Base-by-base conservation (phyloP, 2,329 filamentous ascomycete genomes). In the Stagonosporopsis vannaccii region DNA sequence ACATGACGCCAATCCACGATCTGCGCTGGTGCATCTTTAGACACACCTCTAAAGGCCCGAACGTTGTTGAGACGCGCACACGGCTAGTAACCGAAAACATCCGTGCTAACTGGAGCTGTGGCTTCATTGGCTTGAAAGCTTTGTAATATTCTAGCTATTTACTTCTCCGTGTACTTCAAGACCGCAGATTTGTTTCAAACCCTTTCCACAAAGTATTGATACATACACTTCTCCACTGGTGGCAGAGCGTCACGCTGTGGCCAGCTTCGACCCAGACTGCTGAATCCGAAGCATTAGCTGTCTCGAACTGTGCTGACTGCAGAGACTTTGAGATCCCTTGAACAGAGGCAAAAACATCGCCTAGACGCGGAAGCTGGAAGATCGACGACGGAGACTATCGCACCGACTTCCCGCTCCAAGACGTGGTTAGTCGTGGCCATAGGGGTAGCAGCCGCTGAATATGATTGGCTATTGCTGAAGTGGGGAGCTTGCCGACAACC, bases 1-100 rank as follows among this genome's bases (percentile, higher is more conserved):
- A 56, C 41, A 36, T 23, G 26, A 51, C 30, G 17, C 25, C n/a
- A 43, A 19, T 20, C 22, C 32, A 32, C 32, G 47, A 51, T 56
- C 53, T 42, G 53, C 53, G 37, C 23, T 44, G 35, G 40, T 42
- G 36, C 52, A 46, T 51, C 19, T 40, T 17, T 26, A 25, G 46
- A 17, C 22, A 41, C 28, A 30, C 36, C 28, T 12, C 15, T 17
- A 36, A 41, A 40, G 35, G 36, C 35, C 41, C 28, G 46, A 56
- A 40, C 12, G 19, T 15, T 46, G 46, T 51, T 56, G 36, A 51
- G 47, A 51, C 53, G 17, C 35, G 22, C 15, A 43, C 20, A 6
- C 35, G 42, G 13, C 17, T 41, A 6, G 22, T 3, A 26, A 12
- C 42, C 42, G 42, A 30, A 42, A 47, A 12, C 39, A 28, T 40